phyloP scores from a whole-genome alignment of 129 eudicot species.

The Silybum marianum region DNA sequence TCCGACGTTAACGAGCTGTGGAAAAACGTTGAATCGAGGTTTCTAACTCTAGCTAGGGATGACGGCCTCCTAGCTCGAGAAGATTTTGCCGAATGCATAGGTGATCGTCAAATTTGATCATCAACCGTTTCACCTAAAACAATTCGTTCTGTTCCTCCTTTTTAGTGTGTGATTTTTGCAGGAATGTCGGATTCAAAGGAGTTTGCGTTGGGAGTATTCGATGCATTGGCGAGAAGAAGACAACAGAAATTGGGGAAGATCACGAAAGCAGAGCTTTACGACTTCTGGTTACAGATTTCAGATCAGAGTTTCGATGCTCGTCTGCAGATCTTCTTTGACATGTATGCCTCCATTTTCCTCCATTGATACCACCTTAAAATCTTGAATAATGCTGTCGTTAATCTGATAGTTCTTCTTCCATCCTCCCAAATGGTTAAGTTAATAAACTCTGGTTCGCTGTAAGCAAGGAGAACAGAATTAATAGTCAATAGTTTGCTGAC shows the following conservation, averaged over 20 bases:
- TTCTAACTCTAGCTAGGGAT: conserved; percentile 49
- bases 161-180: conserved; percentile 2
- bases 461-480: conserved; percentile 9
- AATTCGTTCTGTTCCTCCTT: background rate
- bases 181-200: conserved; percentile 98
- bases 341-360: conserved; percentile 38
- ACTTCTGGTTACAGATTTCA: conserved; percentile 90
- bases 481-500: conserved; percentile 21
- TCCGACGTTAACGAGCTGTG: conserved; percentile 53
- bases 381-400: background rate
- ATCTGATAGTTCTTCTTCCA: conserved; percentile 7
- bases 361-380: background rate
- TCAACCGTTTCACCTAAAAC: background rate
- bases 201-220: conserved; percentile 88
- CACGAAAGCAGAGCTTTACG: conserved; percentile 80
- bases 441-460: conserved; percentile 13
- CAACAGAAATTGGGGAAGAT: conserved; percentile 60
- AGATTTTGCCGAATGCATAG: conserved; percentile 92
- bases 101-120: conserved; percentile 29
- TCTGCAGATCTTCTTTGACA: conserved; percentile 95
- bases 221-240: conserved; percentile 77
- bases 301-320: conserved; percentile 97
- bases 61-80: conserved; percentile 73
- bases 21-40: conserved; percentile 75
- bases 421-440: background rate